Conservation (phyloP, 768 basidiomycete genomes). For the Suillus ampliporus region DNA sequence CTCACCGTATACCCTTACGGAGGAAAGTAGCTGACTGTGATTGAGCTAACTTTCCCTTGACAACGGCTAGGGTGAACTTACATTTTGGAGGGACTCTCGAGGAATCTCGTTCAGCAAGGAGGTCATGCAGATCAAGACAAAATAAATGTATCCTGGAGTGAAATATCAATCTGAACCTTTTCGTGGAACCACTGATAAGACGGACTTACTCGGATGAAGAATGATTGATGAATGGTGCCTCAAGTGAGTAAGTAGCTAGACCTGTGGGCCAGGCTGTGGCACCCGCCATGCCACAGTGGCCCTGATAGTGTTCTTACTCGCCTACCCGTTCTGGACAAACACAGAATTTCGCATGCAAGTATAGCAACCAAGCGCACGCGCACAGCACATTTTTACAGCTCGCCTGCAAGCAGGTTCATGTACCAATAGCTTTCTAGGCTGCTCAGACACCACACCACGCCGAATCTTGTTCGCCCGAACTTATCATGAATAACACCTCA, state of each 20-base stretch:
- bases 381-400: constrained; percentile 8
- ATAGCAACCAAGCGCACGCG: background rate
- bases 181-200: background rate
- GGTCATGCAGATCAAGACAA: constrained; percentile 2
- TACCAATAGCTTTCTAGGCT: constrained; percentile 2
- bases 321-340: constrained; percentile 13
- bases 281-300: too few species aligned
- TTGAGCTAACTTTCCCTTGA: constrained; percentile 14
- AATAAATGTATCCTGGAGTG: background rate
- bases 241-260: background rate
- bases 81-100: constrained; percentile 42
- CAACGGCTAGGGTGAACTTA: constrained; percentile 22
- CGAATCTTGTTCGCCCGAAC: background rate
- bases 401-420: constrained; percentile 15
- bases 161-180: background rate
- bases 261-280: too few species aligned
- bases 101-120: constrained; percentile 35
- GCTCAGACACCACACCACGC: constrained; percentile 12
- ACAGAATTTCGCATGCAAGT: constrained; percentile 9
- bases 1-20: constrained; percentile 47
- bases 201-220: background rate
- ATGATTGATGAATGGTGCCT: too few species aligned
- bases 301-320: background rate
- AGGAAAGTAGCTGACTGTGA: constrained; percentile 49
- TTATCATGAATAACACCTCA: constrained; percentile 49